These are phyloP conservation scores for Pichia eremophila DNA, from an alignment of 805 yeast species.

Conservation along the genomic window DNA sequence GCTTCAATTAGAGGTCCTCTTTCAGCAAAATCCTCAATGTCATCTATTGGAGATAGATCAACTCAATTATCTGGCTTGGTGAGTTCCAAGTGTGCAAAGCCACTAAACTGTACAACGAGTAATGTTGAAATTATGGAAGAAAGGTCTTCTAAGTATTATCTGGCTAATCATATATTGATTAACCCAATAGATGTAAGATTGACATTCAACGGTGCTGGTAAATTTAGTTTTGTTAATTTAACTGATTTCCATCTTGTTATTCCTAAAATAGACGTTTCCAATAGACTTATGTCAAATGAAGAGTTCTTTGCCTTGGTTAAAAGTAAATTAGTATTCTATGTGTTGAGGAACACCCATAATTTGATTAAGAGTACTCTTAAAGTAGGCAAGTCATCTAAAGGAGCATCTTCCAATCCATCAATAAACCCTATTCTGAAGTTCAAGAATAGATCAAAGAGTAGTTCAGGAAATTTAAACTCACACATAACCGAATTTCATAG, in stretches of 20 bases:
- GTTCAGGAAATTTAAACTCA: background rate
- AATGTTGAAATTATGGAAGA: conserved; percentile 31
- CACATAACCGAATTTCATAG: background rate
- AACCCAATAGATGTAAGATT: conserved; percentile 36
- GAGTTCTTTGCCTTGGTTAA: conserved; percentile 58
- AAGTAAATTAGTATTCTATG: conserved; percentile 46
- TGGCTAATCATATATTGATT: conserved; percentile 27
- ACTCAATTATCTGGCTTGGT: background rate
- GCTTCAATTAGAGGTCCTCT: background rate
- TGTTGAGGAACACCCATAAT: conserved; percentile 63
- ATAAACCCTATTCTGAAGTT: conserved; percentile 5
- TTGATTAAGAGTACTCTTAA: conserved; percentile 66
- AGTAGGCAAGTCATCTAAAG: conserved; percentile 1
- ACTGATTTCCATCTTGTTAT: conserved; percentile 57
- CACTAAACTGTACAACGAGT: background rate
- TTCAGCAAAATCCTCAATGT: background rate
- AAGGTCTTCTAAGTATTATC: conserved; percentile 34
- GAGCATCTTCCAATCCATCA: conserved; percentile 5
- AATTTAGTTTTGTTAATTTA: conserved; percentile 62
- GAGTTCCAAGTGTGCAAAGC: background rate
- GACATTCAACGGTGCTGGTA: conserved; percentile 73
- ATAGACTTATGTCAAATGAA: conserved; percentile 62
- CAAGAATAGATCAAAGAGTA: background rate
- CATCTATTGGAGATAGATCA: background rate
- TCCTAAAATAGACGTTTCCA: conserved; percentile 51